phyloP scores from a whole-genome alignment of 2,329 filamentous ascomycete species.

The Aspergillus tamarii region DNA sequence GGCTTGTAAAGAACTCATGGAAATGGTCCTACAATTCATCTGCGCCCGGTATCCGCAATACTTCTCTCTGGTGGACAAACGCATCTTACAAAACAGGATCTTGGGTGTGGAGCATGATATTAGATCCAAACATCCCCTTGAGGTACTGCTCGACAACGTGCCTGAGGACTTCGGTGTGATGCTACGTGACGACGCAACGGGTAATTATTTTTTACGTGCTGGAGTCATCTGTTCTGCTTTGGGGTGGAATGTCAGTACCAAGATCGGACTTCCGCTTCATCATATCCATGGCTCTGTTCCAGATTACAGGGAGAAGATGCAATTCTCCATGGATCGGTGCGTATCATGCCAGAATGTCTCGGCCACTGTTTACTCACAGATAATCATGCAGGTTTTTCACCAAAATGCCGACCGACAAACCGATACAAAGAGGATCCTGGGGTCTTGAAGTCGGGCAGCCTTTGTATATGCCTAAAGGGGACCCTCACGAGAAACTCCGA shows the following conservation, averaged over 20 bases:
- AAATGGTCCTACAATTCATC: conserved; percentile 81
- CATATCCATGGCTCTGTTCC: conserved; percentile 76
- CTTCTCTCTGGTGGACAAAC: conserved; percentile 63
- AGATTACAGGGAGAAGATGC: conserved; percentile 86
- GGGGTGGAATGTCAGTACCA: conserved; percentile 76
- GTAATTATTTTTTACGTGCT: conserved; percentile 73
- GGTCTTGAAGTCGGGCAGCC: conserved; percentile 75
- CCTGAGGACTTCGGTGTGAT: conserved; percentile 84
- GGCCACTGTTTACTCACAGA: background rate
- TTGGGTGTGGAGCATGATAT: conserved; percentile 66
- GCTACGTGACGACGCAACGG: conserved; percentile 70
- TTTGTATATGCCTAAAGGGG: conserved; percentile 72
- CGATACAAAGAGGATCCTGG: conserved; percentile 86
- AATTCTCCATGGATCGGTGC: conserved; percentile 81
- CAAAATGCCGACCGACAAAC: conserved; percentile 71
- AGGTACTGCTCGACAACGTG: conserved; percentile 73
- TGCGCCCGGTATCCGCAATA: conserved; percentile 75
- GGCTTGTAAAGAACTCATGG: conserved; percentile 84
- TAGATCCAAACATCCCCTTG: conserved; percentile 64
- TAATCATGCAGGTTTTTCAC: conserved; percentile 68
- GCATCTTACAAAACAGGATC: conserved; percentile 69
- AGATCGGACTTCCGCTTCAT: conserved; percentile 71
- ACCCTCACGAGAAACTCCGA: conserved; percentile 66
- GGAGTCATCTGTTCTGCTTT: conserved; percentile 78
- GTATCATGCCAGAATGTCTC: conserved; percentile 23